Percentiles rank a stretch among this genome's conserved stretches.
Evolutionary conservation across 805 yeast species (phyloP).

Genomic region (Saccharomyces jurei): DNA sequence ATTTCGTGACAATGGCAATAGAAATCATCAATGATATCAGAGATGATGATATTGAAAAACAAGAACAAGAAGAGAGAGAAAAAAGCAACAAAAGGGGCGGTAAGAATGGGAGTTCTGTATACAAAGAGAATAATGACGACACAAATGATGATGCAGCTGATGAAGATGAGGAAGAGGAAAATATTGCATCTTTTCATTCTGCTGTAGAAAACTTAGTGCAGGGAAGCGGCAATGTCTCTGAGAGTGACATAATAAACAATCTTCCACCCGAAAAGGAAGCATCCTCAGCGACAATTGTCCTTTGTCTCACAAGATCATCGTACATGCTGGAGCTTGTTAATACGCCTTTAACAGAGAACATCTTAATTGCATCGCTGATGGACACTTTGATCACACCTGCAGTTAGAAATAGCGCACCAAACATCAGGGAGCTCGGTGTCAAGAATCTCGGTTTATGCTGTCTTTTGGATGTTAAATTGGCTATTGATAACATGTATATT

Average conservation of each 20-base stretch:
- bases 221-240: constrained; percentile 16
- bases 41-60: constrained; percentile 47
- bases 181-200: constrained; percentile 40
- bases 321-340: constrained; percentile 61
- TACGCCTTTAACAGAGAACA: constrained; percentile 56
- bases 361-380: constrained; percentile 58
- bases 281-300: constrained; percentile 40
- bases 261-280: constrained; percentile 29
- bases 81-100: constrained; percentile 2
- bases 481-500: constrained; percentile 53
- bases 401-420: constrained; percentile 48
- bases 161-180: constrained; percentile 29
- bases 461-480: constrained; percentile 56
- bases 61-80: constrained; percentile 23
- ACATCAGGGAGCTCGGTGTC: constrained; percentile 57
- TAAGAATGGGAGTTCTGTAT: constrained; percentile 9
- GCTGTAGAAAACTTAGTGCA: constrained; percentile 35
- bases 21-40: constrained; percentile 81
- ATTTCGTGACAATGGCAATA: constrained; percentile 74
- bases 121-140: constrained; percentile 15
- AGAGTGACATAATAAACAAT: constrained; percentile 11
- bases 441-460: constrained; percentile 75
- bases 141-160: constrained; percentile 18
- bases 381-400: constrained; percentile 78
- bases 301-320: constrained; percentile 61